Base-by-base conservation (phyloP, 129 eudicot genomes). In the Arctium minus region DNA sequence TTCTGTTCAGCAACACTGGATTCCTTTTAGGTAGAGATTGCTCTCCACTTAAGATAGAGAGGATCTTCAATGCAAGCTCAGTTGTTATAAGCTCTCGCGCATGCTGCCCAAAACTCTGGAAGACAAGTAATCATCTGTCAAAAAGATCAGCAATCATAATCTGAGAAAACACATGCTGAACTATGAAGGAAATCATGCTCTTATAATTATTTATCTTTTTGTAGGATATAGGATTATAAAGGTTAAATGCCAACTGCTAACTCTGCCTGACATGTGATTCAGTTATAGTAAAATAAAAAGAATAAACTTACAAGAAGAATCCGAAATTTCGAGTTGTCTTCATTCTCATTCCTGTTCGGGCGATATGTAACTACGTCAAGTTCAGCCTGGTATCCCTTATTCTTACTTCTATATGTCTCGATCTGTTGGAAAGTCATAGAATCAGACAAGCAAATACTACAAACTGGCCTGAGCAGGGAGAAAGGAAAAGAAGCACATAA, bases 81-180 rank as follows among this genome's bases (percentile, higher is more conserved):
- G 99, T 74, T 27, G 99, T 96, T 69, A 96, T 93, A 86, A 96
- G 98, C 91, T 96, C 99, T 88, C 99, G 88, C 12, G 91, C 98
- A 86, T 96, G 99, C 97, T 96, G 99, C 79, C 99, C 99, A 90
- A 96, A 96, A 96, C 93, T 96, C 99, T 96, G 99, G 99, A 93
- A 96, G 86, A 96, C 98, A 96, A 96, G 98, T 85, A 96, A 93
- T 91, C 89, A 89, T 96, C 99, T 96, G 99, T 96, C 99, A 96
- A 93, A 88, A 96, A 93, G 89, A 93, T 89, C 97, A 93, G 91
- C 88, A 88, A 90, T 96, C 86, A 93, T 89, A 90, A 91, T 89
- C 91, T 90, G 97, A 89, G 96, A 88, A 86, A 86, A 88, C 86
- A 77, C 62, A 87, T 79, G 75, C 84, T 81, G 74, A 76, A 75